These are phyloP conservation scores for Fusarium duplospermum DNA, from an alignment of 2,329 filamentous ascomycete genomes.

Conservation along the genomic window DNA sequence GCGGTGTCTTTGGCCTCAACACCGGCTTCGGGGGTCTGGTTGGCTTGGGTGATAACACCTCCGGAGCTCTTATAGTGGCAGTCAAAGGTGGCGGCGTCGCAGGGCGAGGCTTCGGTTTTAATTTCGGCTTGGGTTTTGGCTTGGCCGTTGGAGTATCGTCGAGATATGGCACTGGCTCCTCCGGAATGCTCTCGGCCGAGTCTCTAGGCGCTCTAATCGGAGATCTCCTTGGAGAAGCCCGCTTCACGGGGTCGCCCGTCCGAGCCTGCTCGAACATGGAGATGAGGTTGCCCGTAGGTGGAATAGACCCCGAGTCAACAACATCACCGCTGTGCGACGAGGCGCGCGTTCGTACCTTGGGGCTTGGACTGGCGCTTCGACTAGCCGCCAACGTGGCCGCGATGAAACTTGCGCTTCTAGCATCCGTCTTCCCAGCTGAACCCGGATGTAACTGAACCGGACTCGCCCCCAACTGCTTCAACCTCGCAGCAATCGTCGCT, in stretches of 20 bases:
- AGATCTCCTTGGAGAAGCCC: slow-evolving; percentile 37
- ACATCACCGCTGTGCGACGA: slow-evolving; percentile 42
- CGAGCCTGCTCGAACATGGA: slow-evolving; percentile 73
- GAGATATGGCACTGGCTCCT: slow-evolving; percentile 9
- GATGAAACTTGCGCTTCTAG: slow-evolving; percentile 66
- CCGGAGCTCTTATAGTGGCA: slow-evolving; percentile 35
- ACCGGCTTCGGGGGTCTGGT: slow-evolving; percentile 46
- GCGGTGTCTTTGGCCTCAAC: slow-evolving; percentile 46
- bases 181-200: slow-evolving; percentile 24
- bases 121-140: slow-evolving; percentile 44
- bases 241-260: slow-evolving; percentile 51
- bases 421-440: slow-evolving; percentile 44
- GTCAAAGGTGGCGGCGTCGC: slow-evolving; percentile 35
- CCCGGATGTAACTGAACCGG: slow-evolving; percentile 35
- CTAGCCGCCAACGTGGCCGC: slow-evolving; percentile 70
- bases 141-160: slow-evolving; percentile 29
- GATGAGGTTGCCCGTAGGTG: slow-evolving; percentile 73
- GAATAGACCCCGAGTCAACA: slow-evolving; percentile 66
- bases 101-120: slow-evolving; percentile 40
- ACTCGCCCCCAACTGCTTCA: slow-evolving; percentile 42
- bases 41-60: slow-evolving; percentile 50
- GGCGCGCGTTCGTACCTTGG: slow-evolving; percentile 43
- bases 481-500: slow-evolving; percentile 35
- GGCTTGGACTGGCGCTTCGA: slow-evolving; percentile 57
- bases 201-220: slow-evolving; percentile 21